phyloP scores from a whole-genome alignment of 2,329 filamentous ascomycete genomes.

The Neopestalotiopsis rosae region DNA sequence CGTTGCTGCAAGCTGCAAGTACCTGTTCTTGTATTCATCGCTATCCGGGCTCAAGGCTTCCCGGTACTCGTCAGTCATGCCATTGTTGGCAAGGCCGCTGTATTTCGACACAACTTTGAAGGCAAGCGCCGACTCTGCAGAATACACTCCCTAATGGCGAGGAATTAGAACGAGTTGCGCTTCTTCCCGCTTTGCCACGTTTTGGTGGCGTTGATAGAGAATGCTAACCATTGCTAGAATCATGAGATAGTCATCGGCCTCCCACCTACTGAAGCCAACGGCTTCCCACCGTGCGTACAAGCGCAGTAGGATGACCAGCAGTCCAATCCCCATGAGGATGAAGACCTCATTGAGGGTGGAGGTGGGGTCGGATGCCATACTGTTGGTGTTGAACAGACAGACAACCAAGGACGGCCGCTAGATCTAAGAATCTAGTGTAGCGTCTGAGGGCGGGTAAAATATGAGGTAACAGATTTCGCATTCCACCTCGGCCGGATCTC shows the following conservation, averaged over 20 bases:
- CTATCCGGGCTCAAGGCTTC: slow-evolving; percentile 22
- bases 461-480: not conserved
- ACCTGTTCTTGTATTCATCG: not conserved
- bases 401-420: not conserved
- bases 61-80: slow-evolving; percentile 37
- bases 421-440: not conserved
- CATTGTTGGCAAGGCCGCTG: slow-evolving; percentile 39
- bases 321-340: not conserved
- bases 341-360: slow-evolving; percentile 3
- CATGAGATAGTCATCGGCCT: slow-evolving; percentile 9
- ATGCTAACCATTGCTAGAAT: slow-evolving; percentile 2
- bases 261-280: not conserved
- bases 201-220: not conserved
- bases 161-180: not conserved
- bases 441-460: not conserved
- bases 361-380: not conserved
- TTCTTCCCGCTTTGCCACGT: not conserved
- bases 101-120: slow-evolving; percentile 34
- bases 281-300: not conserved
- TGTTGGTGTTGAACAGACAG: not conserved
- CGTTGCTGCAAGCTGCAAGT: not conserved
- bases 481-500: not conserved
- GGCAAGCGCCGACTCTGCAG: slow-evolving; percentile 35
- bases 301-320: not conserved
- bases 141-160: slow-evolving; percentile 24